Conservation (phyloP, 1,139 yeast species). For the Hemisphaericaspora xylofermentans region DNA sequence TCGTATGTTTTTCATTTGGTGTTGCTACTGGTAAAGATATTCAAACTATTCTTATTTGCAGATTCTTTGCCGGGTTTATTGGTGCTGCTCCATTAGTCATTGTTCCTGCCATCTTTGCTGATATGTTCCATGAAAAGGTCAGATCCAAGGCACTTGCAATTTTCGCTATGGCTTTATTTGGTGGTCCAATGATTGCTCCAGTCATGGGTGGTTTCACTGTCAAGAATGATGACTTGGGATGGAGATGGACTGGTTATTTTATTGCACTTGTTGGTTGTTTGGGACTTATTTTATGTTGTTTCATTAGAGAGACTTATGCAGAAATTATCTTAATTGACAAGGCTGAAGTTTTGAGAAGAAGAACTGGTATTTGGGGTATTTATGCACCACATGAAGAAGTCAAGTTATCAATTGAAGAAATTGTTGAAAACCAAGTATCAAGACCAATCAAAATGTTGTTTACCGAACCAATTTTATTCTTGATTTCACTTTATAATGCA, state of each 20-base stretch:
- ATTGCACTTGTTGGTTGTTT: slow-evolving; percentile 48
- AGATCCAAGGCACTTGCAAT: slow-evolving; percentile 37
- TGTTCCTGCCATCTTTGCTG: slow-evolving; percentile 43
- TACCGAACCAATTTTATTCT: slow-evolving; percentile 69
- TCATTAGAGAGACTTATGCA: slow-evolving; percentile 50
- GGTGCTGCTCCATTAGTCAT: slow-evolving; percentile 44
- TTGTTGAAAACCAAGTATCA: slow-evolving; percentile 63
- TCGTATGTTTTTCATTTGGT: slow-evolving; percentile 36
- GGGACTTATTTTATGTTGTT: slow-evolving; percentile 26
- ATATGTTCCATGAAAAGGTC: slow-evolving; percentile 29
- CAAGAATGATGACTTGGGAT: slow-evolving; percentile 36
- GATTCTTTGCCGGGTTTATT: slow-evolving; percentile 41
- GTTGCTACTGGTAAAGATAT: slow-evolving; percentile 38
- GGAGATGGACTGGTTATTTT: slow-evolving; percentile 61
- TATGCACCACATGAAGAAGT: slow-evolving; percentile 81
- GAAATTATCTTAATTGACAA: slow-evolving; percentile 51
- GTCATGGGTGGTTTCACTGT: slow-evolving; percentile 36
- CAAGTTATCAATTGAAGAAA: slow-evolving; percentile 57
- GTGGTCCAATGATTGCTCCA: slow-evolving; percentile 48
- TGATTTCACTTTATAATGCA: slow-evolving; percentile 72
- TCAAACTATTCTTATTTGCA: slow-evolving; percentile 39
- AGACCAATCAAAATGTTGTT: slow-evolving; percentile 70
- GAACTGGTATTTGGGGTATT: slow-evolving; percentile 71
- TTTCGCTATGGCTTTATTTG: slow-evolving; percentile 37
- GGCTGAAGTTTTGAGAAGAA: slow-evolving; percentile 60